phyloP scores from a whole-genome alignment of 2,329 filamentous ascomycete genomes.

The Botrytis cinerea region DNA sequence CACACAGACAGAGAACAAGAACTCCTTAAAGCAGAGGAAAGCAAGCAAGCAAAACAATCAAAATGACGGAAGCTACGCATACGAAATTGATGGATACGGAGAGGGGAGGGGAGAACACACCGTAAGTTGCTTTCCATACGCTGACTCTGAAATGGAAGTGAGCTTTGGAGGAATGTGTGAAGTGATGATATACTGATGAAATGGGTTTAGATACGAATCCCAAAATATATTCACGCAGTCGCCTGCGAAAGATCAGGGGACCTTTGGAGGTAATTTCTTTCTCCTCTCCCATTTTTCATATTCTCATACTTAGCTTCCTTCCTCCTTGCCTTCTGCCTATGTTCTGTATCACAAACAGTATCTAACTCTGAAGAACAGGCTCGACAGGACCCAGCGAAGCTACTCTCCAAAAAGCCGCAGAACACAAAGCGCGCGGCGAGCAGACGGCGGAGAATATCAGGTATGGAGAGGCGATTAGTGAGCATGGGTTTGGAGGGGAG shows the following conservation, averaged over 20 bases:
- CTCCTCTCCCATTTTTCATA: neutral
- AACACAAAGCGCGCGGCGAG: slow-evolving; percentile 44
- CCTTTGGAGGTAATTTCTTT: slow-evolving; percentile 52
- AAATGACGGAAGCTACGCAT: slow-evolving; percentile 30
- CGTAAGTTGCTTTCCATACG: slow-evolving; percentile 44
- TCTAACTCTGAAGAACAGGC: slow-evolving; percentile 20
- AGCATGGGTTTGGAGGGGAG: slow-evolving; percentile 56
- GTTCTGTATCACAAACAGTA: neutral
- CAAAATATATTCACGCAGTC: slow-evolving; percentile 52
- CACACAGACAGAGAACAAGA: neutral
- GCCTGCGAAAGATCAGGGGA: slow-evolving; percentile 56
- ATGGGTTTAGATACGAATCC: slow-evolving; percentile 56
- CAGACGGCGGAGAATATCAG: slow-evolving; percentile 54
- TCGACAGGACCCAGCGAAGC: slow-evolving; percentile 22
- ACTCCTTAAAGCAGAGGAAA: neutral
- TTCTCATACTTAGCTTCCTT: neutral
- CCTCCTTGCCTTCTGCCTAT: rapidly evolving
- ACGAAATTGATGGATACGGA: slow-evolving; percentile 58
- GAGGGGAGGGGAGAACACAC: slow-evolving; percentile 60
- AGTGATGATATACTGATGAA: neutral
- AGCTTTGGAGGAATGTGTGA: neutral
- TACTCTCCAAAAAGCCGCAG: slow-evolving; percentile 23
- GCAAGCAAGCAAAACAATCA: neutral
- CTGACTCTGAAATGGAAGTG: neutral
- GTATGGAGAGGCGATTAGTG: slow-evolving; percentile 58